Percentiles rank a stretch among this genome's conserved stretches.
Conservation (phyloP, 106 monocot species). For the Acorus gramineus region DNA sequence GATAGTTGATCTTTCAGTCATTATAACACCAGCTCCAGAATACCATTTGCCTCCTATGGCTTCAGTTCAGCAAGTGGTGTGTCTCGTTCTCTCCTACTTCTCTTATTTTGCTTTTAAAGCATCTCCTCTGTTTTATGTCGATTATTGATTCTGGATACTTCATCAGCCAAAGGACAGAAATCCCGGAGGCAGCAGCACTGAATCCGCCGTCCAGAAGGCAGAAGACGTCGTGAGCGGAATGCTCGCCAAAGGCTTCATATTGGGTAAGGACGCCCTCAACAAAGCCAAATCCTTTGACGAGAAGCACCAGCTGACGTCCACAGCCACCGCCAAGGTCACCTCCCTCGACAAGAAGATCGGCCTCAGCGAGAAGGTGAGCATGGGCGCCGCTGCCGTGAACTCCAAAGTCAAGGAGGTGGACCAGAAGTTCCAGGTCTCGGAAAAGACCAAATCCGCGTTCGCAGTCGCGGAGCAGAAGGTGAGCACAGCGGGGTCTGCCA, state of each 20-base stretch:
- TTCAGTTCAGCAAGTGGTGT: slow-evolving; percentile 17
- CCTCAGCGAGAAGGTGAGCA: slow-evolving; percentile 55
- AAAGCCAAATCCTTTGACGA: slow-evolving; percentile 82
- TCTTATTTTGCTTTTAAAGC: too few species aligned
- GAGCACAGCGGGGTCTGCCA: slow-evolving; percentile 64
- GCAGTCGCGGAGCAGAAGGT: slow-evolving; percentile 78
- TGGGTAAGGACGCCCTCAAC: slow-evolving; percentile 64
- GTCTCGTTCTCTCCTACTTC: background rate
- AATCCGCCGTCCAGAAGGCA: slow-evolving; percentile 64
- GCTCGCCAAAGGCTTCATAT: slow-evolving; percentile 81
- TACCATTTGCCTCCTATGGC: slow-evolving; percentile 51
- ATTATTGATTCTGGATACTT: background rate
- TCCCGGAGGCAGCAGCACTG: slow-evolving; percentile 10
- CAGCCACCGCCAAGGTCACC: slow-evolving; percentile 60
- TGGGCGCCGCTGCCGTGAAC: slow-evolving; percentile 57
- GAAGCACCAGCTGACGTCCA: slow-evolving; percentile 74
- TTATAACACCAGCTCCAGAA: slow-evolving; percentile 54
- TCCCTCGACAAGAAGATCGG: slow-evolving; percentile 68
- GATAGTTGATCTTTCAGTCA: slow-evolving; percentile 80
- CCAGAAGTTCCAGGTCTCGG: slow-evolving; percentile 77
- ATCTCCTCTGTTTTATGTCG: background rate
- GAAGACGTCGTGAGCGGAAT: slow-evolving; percentile 71
- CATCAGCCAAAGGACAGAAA: slow-evolving; percentile 24
- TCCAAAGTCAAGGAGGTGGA: slow-evolving; percentile 89
- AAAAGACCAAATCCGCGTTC: slow-evolving; percentile 70